These are phyloP conservation scores for Colletotrichum noveboracense DNA, from an alignment of 2,329 filamentous ascomycete species.

Conservation along the genomic window DNA sequence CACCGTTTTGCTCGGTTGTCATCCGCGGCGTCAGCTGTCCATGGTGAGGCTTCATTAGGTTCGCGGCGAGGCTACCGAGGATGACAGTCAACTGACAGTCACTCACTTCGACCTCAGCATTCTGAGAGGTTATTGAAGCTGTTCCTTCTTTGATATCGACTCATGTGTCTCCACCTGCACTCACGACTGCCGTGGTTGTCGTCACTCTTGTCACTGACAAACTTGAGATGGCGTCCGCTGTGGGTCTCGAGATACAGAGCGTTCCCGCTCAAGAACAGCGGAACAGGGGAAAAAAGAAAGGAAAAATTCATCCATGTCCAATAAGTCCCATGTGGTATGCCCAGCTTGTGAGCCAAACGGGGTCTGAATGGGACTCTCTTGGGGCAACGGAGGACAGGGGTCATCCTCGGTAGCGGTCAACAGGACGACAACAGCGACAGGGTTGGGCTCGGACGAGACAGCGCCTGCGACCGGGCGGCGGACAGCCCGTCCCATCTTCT, in stretches of 20 bases:
- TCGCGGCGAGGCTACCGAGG: not conserved
- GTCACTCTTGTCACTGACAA: not conserved
- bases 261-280: not conserved
- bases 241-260: not conserved
- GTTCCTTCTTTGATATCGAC: not conserved
- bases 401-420: not conserved
- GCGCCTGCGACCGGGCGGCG: constrained; percentile 13
- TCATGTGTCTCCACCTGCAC: not conserved
- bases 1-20: not conserved
- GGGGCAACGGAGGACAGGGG: not conserved
- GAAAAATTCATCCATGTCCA: constrained; percentile 4
- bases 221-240: not conserved
- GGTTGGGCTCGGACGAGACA: constrained; percentile 6
- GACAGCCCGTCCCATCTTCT: constrained; percentile 23
- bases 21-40: not conserved
- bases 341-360: not conserved
- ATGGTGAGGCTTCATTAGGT: not conserved
- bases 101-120: not conserved
- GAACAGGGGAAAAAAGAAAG: not conserved
- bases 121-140: not conserved
- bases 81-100: not conserved
- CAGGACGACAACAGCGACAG: not conserved
- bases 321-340: constrained; percentile 1
- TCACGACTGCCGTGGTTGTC: not conserved
- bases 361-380: not conserved